Evolutionary conservation across 129 eudicot genomes (phyloP).

Genomic region (Solidago caesia): DNA sequence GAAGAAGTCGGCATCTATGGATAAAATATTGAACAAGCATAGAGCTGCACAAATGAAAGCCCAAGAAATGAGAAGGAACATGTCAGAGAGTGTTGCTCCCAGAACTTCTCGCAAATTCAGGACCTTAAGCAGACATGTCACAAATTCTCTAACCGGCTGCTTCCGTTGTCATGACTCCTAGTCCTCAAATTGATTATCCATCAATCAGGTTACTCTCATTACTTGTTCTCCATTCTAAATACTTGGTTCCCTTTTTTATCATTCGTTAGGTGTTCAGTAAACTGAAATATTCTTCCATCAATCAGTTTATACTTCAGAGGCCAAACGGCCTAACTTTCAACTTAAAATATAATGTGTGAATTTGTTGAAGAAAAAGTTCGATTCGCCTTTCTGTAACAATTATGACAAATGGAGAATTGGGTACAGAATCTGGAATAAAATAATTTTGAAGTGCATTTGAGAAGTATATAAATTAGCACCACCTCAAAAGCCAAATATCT

Average conservation of each 20-base stretch:
- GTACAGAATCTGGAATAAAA: background rate
- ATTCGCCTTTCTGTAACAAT: background rate
- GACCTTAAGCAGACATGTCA: slow-evolving; percentile 30
- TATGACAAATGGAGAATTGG: slow-evolving; percentile 6
- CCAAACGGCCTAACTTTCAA: background rate
- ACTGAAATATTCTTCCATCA: background rate
- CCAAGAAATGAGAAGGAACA: slow-evolving; percentile 53
- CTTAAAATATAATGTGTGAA: background rate
- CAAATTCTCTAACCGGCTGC: slow-evolving; percentile 41
- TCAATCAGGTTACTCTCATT: slow-evolving; percentile 25
- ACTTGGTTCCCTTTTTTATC: background rate
- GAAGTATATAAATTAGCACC: no score
- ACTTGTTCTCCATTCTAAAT: background rate
- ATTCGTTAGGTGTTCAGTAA: background rate
- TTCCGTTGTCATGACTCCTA: slow-evolving; percentile 35
- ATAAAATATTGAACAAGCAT: slow-evolving; percentile 74
- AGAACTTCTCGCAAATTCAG: slow-evolving; percentile 34
- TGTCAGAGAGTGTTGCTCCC: slow-evolving; percentile 34
- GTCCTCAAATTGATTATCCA: slow-evolving; percentile 22
- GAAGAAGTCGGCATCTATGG: slow-evolving; percentile 81
- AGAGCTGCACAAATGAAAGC: slow-evolving; percentile 71
- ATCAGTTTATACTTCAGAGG: background rate
- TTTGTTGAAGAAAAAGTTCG: background rate
- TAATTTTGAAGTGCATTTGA: no score
- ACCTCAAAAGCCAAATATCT: no score